phyloP scores from a whole-genome alignment of 192 early-diverging fungal genomes.

The Coemansia sp. region DNA sequence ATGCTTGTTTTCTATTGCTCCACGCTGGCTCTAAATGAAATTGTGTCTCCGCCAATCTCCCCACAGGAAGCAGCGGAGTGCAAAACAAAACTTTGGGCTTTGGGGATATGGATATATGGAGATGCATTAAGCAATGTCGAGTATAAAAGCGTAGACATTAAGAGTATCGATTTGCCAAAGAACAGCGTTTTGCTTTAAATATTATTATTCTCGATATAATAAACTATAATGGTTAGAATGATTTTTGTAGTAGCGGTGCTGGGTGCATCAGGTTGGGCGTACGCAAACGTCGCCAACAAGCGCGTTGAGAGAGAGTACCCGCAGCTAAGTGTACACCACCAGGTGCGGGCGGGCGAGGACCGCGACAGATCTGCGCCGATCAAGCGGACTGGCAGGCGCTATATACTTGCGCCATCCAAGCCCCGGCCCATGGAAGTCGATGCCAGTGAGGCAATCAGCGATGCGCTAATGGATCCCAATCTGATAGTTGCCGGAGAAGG shows the following conservation, averaged over 20 bases:
- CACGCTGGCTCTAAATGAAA: no score
- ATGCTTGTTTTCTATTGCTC: no score
- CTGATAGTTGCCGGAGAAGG: constrained; percentile 14
- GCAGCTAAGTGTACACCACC: constrained; percentile 6
- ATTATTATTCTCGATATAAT: no score
- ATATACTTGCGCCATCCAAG: background rate
- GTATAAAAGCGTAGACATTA: no score
- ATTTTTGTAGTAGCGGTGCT: background rate
- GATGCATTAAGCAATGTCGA: no score
- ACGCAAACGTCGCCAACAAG: background rate
- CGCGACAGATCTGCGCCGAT: background rate
- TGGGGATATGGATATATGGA: no score
- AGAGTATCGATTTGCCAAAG: no score
- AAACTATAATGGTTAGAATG: background rate
- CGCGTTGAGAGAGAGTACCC: background rate
- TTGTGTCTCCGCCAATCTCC: no score
- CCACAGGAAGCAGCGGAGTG: no score
- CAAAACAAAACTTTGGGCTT: no score
- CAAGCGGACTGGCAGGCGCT: background rate
- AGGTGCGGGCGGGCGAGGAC: background rate
- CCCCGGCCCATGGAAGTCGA: background rate
- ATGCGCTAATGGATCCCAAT: constrained; percentile 13
- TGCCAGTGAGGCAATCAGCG: constrained; percentile 18
- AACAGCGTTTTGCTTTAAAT: no score
- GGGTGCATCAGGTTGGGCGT: background rate